Percentiles rank a stretch among this genome's conserved stretches.
These are phyloP conservation scores for Alternaria ventricosa DNA, from an alignment of 2,329 filamentous ascomycete species.

Conservation along the genomic window DNA sequence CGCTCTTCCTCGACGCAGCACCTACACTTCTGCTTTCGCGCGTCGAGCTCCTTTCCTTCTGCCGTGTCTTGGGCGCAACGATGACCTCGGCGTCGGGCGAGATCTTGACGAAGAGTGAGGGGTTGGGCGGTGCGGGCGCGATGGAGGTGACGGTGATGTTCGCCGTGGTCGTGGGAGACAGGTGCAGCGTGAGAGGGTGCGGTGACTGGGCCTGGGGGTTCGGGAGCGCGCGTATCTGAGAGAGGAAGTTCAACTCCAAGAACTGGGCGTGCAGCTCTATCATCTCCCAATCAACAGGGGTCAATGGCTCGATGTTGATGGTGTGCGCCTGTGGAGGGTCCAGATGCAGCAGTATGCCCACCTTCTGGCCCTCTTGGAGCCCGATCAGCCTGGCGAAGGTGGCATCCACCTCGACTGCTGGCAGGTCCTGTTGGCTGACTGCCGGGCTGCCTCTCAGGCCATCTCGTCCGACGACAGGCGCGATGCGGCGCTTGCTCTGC, in stretches of 20 bases:
- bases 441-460: constrained; percentile 69
- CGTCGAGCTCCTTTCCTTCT: constrained; percentile 69
- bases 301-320: constrained; percentile 94
- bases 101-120: constrained; percentile 86
- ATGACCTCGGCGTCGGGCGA: constrained; percentile 95
- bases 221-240: constrained; percentile 89
- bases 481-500: constrained; percentile 85
- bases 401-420: constrained; percentile 84
- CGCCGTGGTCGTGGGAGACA: constrained; percentile 94
- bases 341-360: constrained; percentile 74
- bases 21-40: constrained; percentile 81
- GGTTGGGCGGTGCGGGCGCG: constrained; percentile 72
- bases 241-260: constrained; percentile 89
- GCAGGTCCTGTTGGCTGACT: constrained; percentile 74
- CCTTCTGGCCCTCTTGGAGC: constrained; percentile 80
- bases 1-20: constrained; percentile 79
- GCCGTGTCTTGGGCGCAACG: constrained; percentile 88
- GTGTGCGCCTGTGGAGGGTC: constrained; percentile 92
- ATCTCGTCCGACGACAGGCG: constrained; percentile 75
- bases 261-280: constrained; percentile 97
- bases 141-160: constrained; percentile 87
- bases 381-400: constrained; percentile 80
- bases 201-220: constrained; percentile 72
- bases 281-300: constrained; percentile 97
- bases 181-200: constrained; percentile 87